These are phyloP conservation scores for Coriolopsis trogii DNA, from an alignment of 1,284 basidiomycete species.

Conservation along the genomic window DNA sequence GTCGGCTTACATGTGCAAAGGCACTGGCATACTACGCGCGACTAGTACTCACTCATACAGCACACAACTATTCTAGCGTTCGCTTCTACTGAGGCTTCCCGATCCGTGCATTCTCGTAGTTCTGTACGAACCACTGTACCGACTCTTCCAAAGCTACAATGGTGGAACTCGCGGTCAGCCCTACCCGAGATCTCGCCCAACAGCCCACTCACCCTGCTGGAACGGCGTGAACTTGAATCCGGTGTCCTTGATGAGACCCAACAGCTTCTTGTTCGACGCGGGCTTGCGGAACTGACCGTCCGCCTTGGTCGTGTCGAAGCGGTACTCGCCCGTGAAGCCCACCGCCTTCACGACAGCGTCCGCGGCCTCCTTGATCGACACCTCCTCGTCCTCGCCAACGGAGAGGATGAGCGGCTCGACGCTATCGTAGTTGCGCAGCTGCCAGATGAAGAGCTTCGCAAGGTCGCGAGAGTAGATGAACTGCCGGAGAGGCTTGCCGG, in stretches of 20 bases:
- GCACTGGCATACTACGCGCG: too few species aligned
- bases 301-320: slow-evolving; percentile 67
- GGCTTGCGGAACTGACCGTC: slow-evolving; percentile 94
- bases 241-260: slow-evolving; percentile 60
- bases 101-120: slow-evolving; percentile 30
- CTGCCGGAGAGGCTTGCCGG: slow-evolving; percentile 87
- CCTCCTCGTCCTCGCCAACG: slow-evolving; percentile 90
- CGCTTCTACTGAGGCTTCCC: slow-evolving; percentile 23
- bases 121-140: slow-evolving; percentile 32
- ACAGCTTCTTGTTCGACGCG: slow-evolving; percentile 86
- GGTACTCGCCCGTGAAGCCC: slow-evolving; percentile 73
- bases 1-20: too few species aligned
- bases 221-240: slow-evolving; percentile 86
- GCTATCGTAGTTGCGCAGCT: slow-evolving; percentile 84
- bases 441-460: slow-evolving; percentile 92
- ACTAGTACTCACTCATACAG: too few species aligned
- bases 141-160: slow-evolving; percentile 30
- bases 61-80: neutral
- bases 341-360: slow-evolving; percentile 84
- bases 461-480: slow-evolving; percentile 95
- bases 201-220: slow-evolving; percentile 60
- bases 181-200: neutral
- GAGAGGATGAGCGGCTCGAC: slow-evolving; percentile 85
- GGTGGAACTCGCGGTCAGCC: neutral
- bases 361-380: slow-evolving; percentile 84